phyloP scores from a whole-genome alignment of 2,329 filamentous ascomycete species.

The Cylindrodendrum hubeiense region DNA sequence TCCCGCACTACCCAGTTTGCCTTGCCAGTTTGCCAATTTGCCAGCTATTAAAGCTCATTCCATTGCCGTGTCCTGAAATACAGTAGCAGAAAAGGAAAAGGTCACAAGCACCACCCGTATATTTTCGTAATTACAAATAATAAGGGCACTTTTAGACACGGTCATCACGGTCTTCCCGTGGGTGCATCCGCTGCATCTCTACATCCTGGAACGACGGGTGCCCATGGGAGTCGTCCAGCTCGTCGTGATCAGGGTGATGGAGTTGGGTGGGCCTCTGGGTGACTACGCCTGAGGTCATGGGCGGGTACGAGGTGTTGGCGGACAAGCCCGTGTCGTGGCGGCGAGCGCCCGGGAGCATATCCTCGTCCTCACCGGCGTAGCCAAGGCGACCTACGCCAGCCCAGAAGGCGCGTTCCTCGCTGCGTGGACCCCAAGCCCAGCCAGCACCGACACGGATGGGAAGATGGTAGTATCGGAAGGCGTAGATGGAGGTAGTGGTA shows the following conservation, averaged over 20 bases:
- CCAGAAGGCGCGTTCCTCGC: constrained; percentile 80
- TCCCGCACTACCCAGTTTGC: constrained; percentile 9
- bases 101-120: neutral
- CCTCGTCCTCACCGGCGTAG: constrained; percentile 60
- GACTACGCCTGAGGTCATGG: constrained; percentile 37
- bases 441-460: constrained; percentile 81
- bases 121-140: constrained; percentile 1
- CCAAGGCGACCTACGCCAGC: constrained; percentile 75
- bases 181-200: constrained; percentile 44
- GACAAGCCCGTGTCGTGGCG: constrained; percentile 42
- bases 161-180: constrained; percentile 26
- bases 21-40: neutral
- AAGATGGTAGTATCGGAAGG: constrained; percentile 88
- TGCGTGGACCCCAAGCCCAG: constrained; percentile 90
- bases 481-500: constrained; percentile 75
- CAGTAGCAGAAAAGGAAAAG: neutral
- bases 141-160: neutral
- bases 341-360: constrained; percentile 29
- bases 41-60: neutral
- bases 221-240: neutral
- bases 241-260: constrained; percentile 12
- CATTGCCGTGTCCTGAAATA: constrained; percentile 7
- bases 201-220: constrained; percentile 48
- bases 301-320: constrained; percentile 43
- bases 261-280: constrained; percentile 34